Percentiles rank a stretch among this genome's conserved stretches.
Conservation (phyloP, 495 filamentous ascomycete species). For the Paragyromitra xinjiangensis region DNA sequence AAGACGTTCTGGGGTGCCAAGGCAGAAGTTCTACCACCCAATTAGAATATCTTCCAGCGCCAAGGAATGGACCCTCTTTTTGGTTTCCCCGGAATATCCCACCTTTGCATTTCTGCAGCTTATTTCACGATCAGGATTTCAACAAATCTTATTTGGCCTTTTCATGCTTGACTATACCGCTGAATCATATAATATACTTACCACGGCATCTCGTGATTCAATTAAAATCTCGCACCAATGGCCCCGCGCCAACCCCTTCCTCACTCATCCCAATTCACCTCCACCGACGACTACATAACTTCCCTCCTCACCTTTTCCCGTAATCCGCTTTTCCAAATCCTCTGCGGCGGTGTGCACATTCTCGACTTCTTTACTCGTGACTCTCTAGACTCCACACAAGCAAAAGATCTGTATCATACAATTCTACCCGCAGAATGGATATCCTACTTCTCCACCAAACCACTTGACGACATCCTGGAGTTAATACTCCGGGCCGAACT, state of each 20-base stretch:
- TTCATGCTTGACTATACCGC: neutral
- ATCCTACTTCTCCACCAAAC: constrained; percentile 72
- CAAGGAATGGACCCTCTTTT: constrained; percentile 23
- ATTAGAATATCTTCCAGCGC: constrained; percentile 15
- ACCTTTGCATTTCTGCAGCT: constrained; percentile 1
- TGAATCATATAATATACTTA: neutral
- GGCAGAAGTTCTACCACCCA: constrained; percentile 18
- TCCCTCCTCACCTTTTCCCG: constrained; percentile 79
- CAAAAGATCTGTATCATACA: constrained; percentile 71
- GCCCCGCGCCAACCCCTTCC: constrained; percentile 67
- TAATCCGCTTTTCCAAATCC: constrained; percentile 79
- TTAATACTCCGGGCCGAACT: constrained; percentile 80
- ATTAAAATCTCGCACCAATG: constrained; percentile 58
- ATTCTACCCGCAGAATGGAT: constrained; percentile 83
- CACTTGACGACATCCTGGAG: constrained; percentile 78
- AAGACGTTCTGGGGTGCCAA: constrained; percentile 35
- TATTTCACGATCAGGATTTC: neutral
- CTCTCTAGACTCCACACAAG: constrained; percentile 58
- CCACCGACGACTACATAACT: constrained; percentile 75
- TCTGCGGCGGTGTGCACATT: constrained; percentile 94
- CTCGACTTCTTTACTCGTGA: constrained; percentile 93
- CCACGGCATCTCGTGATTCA: neutral
- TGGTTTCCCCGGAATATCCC: constrained; percentile 15
- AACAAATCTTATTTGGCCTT: neutral
- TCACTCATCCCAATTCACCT: constrained; percentile 65